These are phyloP conservation scores for Zymoseptoria pseudotritici DNA, from an alignment of 2,329 filamentous ascomycete species.

Conservation along the genomic window DNA sequence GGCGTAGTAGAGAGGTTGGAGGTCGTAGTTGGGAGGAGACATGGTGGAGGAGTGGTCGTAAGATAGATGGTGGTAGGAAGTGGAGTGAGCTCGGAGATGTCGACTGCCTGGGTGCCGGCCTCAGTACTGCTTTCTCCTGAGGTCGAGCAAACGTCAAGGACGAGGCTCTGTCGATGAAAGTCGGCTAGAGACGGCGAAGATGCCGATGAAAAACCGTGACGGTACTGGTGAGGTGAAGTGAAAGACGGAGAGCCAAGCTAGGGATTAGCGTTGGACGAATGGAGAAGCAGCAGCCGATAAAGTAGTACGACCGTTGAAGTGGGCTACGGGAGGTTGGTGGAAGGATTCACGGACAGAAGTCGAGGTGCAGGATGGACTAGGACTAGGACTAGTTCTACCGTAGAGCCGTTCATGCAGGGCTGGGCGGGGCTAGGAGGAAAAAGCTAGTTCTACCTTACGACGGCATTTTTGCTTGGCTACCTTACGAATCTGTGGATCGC, in stretches of 20 bases:
- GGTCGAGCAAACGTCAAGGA: not conserved
- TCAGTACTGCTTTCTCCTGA: not conserved
- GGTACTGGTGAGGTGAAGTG: not conserved
- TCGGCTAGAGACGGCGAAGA: not conserved
- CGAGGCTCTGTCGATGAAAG: not conserved
- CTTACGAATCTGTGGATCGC: not conserved
- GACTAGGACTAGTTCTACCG: no score
- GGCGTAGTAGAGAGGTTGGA: constrained; percentile 58
- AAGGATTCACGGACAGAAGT: not conserved
- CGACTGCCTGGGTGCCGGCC: not conserved
- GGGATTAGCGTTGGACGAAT: not conserved
- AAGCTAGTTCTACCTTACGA: not conserved
- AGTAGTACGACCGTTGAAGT: not conserved
- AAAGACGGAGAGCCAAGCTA: not conserved
- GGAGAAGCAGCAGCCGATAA: not conserved
- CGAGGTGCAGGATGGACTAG: not conserved
- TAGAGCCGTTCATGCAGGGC: not conserved
- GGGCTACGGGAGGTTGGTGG: not conserved
- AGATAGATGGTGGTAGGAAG: no score
- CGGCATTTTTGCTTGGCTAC: not conserved
- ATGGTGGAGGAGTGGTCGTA: constrained; percentile 3
- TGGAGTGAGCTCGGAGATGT: not conserved
- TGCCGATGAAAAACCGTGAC: not conserved
- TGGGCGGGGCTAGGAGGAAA: not conserved
- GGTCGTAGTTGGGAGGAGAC: constrained; percentile 18